Conservation (phyloP, 2,329 filamentous ascomycete species). For the Dothistroma pini region DNA sequence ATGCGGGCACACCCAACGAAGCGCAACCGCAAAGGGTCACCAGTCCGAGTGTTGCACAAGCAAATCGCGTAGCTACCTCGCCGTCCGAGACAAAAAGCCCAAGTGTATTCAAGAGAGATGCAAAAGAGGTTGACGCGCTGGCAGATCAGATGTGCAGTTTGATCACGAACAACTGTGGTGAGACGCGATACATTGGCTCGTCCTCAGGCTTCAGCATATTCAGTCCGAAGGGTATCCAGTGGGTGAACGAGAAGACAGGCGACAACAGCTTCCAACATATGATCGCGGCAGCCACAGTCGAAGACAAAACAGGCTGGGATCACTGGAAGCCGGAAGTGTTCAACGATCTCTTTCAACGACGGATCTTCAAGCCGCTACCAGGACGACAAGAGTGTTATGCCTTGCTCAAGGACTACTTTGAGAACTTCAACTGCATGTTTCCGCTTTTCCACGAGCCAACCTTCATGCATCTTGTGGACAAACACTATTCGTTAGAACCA, state of each 20-base stretch:
- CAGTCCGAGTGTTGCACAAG: constrained; percentile 4
- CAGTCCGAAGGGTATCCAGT: constrained; percentile 95
- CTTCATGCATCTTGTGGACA: constrained; percentile 95
- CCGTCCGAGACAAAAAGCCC: constrained; percentile 3
- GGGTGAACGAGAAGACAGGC: constrained; percentile 98
- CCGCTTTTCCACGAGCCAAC: constrained; percentile 96
- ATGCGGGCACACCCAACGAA: constrained; percentile 15
- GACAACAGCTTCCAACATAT: constrained; percentile 91
- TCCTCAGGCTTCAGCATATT: constrained; percentile 99
- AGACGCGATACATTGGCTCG: constrained; percentile 94
- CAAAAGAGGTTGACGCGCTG: constrained; percentile 45
- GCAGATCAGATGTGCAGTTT: constrained; percentile 99
- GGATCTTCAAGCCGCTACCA: constrained; percentile 78
- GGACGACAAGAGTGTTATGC: constrained; percentile 83
- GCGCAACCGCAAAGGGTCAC: constrained; percentile 6
- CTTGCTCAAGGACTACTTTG: constrained; percentile 88
- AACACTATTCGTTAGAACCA: constrained; percentile 87
- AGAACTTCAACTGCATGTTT: constrained; percentile 99
- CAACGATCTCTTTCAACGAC: constrained; percentile 81
- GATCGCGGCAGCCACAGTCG: constrained; percentile 79
- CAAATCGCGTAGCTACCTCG: constrained; percentile 9
- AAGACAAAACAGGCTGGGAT: constrained; percentile 92
- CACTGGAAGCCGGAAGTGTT: constrained; percentile 99
- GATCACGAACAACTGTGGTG: constrained; percentile 89
- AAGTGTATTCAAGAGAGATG: constrained; percentile 9